Evolutionary conservation across 2,329 filamentous ascomycete species (phyloP).

Genomic region (Neopestalotiopsis clavispora): DNA sequence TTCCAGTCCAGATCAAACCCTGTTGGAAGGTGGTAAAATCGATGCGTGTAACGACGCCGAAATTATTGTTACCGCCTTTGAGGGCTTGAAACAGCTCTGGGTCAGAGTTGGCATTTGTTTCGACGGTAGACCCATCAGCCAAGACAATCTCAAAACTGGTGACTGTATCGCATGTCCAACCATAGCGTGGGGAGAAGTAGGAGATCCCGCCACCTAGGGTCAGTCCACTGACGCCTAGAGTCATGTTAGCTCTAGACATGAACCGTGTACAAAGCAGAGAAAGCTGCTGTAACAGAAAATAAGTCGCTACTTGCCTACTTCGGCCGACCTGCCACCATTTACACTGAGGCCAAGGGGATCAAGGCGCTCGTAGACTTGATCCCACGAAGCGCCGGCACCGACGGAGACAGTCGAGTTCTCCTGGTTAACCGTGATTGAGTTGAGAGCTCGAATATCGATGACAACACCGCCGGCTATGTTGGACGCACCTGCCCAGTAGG

Average conservation of each 20-base stretch:
- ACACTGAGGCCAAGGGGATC: constrained; percentile 39
- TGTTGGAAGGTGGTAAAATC: too few species aligned
- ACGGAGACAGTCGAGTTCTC: constrained; percentile 42
- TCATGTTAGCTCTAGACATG: too few species aligned
- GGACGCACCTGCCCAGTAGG: constrained; percentile 47
- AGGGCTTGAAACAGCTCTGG: constrained; percentile 21
- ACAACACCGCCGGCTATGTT: constrained; percentile 46
- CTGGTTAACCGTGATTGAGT: constrained; percentile 36
- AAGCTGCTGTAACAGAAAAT: too few species aligned
- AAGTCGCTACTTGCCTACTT: constrained; percentile 12
- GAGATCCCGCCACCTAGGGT: constrained; percentile 23
- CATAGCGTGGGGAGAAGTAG: constrained; percentile 19
- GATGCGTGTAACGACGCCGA: constrained; percentile 19
- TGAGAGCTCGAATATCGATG: constrained; percentile 48
- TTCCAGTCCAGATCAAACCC: too few species aligned
- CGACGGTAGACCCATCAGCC: constrained; percentile 15
- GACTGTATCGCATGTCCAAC: constrained; percentile 24
- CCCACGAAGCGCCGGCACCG: constrained; percentile 50
- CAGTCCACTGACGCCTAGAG: constrained; percentile 17
- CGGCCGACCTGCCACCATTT: constrained; percentile 18
- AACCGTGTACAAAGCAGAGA: too few species aligned
- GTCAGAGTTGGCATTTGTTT: constrained; percentile 20
- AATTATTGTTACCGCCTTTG: too few species aligned
- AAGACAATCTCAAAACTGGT: constrained; percentile 21
- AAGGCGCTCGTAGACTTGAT: constrained; percentile 44